These are phyloP conservation scores for Lachnellula subtilissima DNA, from an alignment of 2,329 filamentous ascomycete species.

Conservation along the genomic window DNA sequence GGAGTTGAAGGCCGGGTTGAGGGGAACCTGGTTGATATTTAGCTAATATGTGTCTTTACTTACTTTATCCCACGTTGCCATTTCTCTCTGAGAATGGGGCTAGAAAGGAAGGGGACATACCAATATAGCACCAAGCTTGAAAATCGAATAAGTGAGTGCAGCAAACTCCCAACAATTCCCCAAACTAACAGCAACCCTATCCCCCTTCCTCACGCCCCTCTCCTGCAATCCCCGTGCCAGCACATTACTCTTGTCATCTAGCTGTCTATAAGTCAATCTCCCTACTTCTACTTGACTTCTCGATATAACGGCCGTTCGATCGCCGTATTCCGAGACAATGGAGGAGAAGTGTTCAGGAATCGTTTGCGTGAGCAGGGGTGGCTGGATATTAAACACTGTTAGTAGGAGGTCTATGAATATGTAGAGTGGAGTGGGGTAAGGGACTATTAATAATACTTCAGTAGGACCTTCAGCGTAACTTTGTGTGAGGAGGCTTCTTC, in stretches of 20 bases:
- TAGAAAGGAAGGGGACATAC: conserved; percentile 37
- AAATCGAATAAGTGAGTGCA: conserved; percentile 80
- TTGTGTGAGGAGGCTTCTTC: conserved; percentile 21
- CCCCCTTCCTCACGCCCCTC: conserved; percentile 72
- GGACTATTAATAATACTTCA: conserved; percentile 25
- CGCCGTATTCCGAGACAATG: conserved; percentile 59
- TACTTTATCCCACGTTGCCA: no score
- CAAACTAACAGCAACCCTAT: conserved; percentile 79
- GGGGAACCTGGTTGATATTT: conserved; percentile 54
- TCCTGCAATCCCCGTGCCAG: conserved; percentile 66
- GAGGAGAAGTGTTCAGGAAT: conserved; percentile 68
- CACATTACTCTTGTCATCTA: conserved; percentile 72
- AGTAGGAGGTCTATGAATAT: conserved; percentile 2
- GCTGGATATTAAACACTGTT: conserved; percentile 40
- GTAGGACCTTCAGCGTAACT: conserved; percentile 33
- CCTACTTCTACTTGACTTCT: conserved; percentile 41
- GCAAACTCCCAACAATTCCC: conserved; percentile 84
- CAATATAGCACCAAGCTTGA: conserved; percentile 89
- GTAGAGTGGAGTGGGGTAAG: conserved; percentile 1
- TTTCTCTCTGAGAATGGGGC: no score
- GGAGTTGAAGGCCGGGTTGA: conserved; percentile 86
- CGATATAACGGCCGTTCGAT: conserved; percentile 54
- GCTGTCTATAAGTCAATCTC: conserved; percentile 65
- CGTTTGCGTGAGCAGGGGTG: conserved; percentile 61
- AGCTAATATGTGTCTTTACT: not conserved